Base-by-base conservation (phyloP, 768 basidiomycete species). In the Rhodosporidiobolus sp. region DNA sequence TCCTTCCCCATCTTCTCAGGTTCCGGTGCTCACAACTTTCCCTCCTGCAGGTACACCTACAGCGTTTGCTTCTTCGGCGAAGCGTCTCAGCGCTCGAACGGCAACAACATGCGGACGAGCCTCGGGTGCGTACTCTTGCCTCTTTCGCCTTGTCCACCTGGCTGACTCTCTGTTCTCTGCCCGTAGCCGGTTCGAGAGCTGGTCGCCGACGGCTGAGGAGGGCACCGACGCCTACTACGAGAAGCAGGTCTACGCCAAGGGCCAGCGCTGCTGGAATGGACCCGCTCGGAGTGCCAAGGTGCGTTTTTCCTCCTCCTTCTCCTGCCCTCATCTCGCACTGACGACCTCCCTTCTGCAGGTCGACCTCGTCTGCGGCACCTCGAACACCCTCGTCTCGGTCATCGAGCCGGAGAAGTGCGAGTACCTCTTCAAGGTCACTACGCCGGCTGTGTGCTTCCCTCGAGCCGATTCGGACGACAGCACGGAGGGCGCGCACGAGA, bases 341-440 rank as follows among this genome's bases (percentile, higher is more conserved):
- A 56, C 69, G n/a, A n/a, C n/a, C n/a, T n/a, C n/a, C n/a, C n/a
- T n/a, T n/a, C n/a, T n/a, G n/a, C n/a, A 94, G 91, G 86, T 99
- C 38, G 82, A 91, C 58, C 82, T 96, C 64, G 83, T 87, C 4
- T 99, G 96, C 76, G 96, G 93, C 9, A 88, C 85, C 1, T 89
- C 94, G 78, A 97, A 97, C 78, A 85, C 85, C 7, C 81, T 99
- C 46, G 81, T 89, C 22, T 86, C 87, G 1, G 87, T 97, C 9
- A 85, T 86, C 56, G 96, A 99, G 82, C 85, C 94, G 28, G 94
- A 98, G 82, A 97, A 97, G 83, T 98, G 95, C 83, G 73, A 63
- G 63, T 75, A 73, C 67, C 65, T 75, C 19, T 79, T 79, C 75
- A 67, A 65, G 58, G 74, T 79, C 8, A 50, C 75, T 32, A 67